Percentiles rank a stretch among this genome's conserved stretches.
phyloP scores from a whole-genome alignment of 2,329 filamentous ascomycete genomes.

The Aspergillus pseudonomiae region DNA sequence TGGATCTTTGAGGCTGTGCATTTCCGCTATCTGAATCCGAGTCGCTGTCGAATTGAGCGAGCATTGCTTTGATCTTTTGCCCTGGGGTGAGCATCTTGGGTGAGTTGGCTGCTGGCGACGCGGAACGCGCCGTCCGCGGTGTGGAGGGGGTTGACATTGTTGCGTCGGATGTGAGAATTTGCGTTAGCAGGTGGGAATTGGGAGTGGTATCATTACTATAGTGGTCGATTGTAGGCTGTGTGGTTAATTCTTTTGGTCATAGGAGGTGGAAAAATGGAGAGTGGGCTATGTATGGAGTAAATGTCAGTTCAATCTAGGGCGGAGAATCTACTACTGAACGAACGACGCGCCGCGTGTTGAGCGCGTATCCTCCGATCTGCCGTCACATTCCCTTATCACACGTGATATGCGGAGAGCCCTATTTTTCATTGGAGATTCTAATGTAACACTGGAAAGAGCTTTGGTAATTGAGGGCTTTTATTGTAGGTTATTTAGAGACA shows the following conservation, averaged over 20 bases:
- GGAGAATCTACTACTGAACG: slow-evolving; percentile 14
- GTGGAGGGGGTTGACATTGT: slow-evolving; percentile 38
- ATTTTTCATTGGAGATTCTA: neutral
- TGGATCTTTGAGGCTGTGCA: slow-evolving; percentile 13
- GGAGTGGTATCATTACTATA: neutral
- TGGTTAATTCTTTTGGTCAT: neutral
- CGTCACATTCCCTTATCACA: slow-evolving; percentile 16
- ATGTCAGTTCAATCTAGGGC: slow-evolving; percentile 10
- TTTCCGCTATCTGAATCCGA: slow-evolving; percentile 49
- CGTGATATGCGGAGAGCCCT: slow-evolving; percentile 12
- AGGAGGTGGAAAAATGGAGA: neutral
- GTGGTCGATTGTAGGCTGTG: neutral
- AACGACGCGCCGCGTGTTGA: slow-evolving; percentile 17
- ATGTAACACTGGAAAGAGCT: neutral
- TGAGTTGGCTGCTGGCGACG: slow-evolving; percentile 31
- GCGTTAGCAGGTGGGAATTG: neutral
- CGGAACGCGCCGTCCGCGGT: slow-evolving; percentile 37
- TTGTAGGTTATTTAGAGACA: neutral
- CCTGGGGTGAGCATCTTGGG: slow-evolving; percentile 47
- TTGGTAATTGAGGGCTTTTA: neutral
- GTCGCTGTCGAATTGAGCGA: slow-evolving; percentile 52
- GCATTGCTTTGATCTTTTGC: slow-evolving; percentile 53
- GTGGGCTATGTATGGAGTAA: neutral
- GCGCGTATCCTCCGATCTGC: slow-evolving; percentile 12
- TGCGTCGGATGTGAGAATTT: neutral